Conservation (phyloP, 2,329 filamentous ascomycete genomes). For the Fusarium armeniacum region DNA sequence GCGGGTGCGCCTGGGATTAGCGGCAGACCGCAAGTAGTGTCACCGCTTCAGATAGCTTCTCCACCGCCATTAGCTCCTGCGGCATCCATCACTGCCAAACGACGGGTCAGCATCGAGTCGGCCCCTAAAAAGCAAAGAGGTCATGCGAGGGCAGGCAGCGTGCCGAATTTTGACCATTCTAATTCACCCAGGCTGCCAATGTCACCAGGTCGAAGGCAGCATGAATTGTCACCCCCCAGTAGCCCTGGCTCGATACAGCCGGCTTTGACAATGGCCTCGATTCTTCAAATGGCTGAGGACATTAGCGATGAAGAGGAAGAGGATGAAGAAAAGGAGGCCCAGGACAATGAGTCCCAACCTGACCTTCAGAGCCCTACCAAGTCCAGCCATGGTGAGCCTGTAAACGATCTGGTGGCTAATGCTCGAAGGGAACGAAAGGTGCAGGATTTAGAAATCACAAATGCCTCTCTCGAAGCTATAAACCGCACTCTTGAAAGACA, state of each 20-base stretch:
- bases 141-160: constrained; percentile 60
- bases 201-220: constrained; percentile 50
- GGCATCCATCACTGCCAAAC: constrained; percentile 51
- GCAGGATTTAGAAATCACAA: constrained; percentile 95
- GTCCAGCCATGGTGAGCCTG: constrained; percentile 67
- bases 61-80: constrained; percentile 56
- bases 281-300: constrained; percentile 70
- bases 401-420: constrained; percentile 85
- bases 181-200: constrained; percentile 55
- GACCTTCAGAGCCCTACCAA: constrained; percentile 71
- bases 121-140: constrained; percentile 54
- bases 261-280: constrained; percentile 66
- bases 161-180: constrained; percentile 55
- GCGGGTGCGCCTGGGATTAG: constrained; percentile 33
- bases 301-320: constrained; percentile 56
- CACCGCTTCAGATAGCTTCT: constrained; percentile 55
- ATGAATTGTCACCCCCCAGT: constrained; percentile 57
- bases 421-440: constrained; percentile 94
- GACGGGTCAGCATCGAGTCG: constrained; percentile 61
- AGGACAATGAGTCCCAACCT: constrained; percentile 52
- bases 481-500: constrained; percentile 93
- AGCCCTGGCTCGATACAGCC: constrained; percentile 52
- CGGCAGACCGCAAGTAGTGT: constrained; percentile 53
- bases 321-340: constrained; percentile 51
- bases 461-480: constrained; percentile 93